Evolutionary conservation across 2,329 filamentous ascomycete species (phyloP).

Genomic region (Xylaria sp.): DNA sequence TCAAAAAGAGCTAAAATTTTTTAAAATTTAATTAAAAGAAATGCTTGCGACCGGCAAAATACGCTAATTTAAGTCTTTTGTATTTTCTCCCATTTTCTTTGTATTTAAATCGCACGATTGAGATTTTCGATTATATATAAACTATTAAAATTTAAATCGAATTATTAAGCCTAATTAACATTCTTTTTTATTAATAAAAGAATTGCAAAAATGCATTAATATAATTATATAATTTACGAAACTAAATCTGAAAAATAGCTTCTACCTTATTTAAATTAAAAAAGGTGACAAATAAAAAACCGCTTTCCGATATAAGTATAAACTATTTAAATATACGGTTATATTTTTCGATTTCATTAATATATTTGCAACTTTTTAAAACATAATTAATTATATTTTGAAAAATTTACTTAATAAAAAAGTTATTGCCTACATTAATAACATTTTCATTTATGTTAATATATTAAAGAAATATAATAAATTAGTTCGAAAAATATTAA

Average conservation of each 20-base stretch:
- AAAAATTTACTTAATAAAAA: constrained; percentile 6
- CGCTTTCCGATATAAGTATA: constrained; percentile 30
- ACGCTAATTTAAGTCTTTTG: too few species aligned
- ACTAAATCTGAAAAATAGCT: constrained; percentile 19
- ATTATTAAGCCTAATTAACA: constrained; percentile 31
- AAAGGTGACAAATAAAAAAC: constrained; percentile 37
- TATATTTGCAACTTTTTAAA: constrained; percentile 12
- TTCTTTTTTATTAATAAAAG: constrained; percentile 27
- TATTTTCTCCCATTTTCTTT: constrained; percentile 20
- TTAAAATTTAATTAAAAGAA: too few species aligned
- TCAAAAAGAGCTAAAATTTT: too few species aligned
- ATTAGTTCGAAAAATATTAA: constrained; percentile 28
- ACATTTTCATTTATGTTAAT: constrained; percentile 34
- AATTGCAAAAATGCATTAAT: constrained; percentile 22
- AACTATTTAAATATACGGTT: constrained; percentile 35
- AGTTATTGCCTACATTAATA: constrained; percentile 21
- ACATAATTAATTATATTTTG: constrained; percentile 12
- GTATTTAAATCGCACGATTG: constrained; percentile 25
- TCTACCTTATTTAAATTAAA: constrained; percentile 27
- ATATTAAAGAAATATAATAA: constrained; percentile 28
- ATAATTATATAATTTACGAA: constrained; percentile 14
- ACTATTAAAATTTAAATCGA: constrained; percentile 31
- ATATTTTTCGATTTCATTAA: constrained; percentile 36
- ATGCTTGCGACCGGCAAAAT: too few species aligned
- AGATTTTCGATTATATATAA: too few species aligned